Conservation (phyloP, 208 protist genomes). For the Naegleria fowleri region DNA sequence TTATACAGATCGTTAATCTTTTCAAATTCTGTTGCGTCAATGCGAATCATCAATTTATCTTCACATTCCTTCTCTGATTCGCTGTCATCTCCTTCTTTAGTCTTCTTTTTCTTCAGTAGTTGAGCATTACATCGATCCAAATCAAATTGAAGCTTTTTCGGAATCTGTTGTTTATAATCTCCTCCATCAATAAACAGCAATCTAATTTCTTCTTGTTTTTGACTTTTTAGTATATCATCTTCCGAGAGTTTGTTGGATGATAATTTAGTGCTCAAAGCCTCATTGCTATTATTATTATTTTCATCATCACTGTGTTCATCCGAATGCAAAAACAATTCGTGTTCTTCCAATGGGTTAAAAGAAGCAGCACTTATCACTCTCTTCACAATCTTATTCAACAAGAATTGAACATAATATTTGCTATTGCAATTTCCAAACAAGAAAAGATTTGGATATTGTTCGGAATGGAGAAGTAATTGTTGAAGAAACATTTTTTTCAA, state of each 20-base stretch:
- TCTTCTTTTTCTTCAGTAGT: not conserved
- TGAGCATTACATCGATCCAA: not conserved
- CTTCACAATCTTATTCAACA: not conserved
- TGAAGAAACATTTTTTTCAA: not conserved
- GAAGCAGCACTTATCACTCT: not conserved
- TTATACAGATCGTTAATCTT: not conserved
- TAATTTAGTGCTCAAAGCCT: no score
- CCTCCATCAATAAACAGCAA: not conserved
- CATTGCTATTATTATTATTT: not conserved
- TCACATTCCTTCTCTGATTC: no score
- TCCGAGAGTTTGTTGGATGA: not conserved
- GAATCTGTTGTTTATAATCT: not conserved
- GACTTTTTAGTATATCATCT: not conserved
- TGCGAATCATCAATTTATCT: not conserved
- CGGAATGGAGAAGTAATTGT: not conserved
- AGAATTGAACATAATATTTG: not conserved
- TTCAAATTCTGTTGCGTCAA: not conserved
- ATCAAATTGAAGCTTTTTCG: not conserved
- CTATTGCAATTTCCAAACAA: not conserved
- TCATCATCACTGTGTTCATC: slow-evolving; percentile 11
- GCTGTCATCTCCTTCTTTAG: not conserved
- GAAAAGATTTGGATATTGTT: not conserved
- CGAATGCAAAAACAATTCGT: not conserved
- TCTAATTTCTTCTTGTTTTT: not conserved
- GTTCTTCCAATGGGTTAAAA: not conserved